phyloP scores from a whole-genome alignment of 192 early-diverging fungal genomes.

The Backusella circina region DNA sequence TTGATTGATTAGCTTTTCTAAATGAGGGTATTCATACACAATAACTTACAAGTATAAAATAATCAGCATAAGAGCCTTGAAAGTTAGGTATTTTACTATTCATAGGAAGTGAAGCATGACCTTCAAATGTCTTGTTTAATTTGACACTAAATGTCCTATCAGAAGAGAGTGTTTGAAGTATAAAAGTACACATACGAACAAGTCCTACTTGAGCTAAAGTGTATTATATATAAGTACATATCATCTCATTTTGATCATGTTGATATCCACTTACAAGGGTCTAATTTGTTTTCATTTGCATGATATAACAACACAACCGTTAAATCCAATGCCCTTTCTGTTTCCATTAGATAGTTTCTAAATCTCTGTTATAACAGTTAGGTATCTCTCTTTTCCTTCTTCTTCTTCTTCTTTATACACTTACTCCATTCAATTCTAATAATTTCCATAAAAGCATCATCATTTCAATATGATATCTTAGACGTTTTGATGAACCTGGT shows the following conservation, averaged over 20 bases:
- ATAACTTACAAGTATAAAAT: slow-evolving; percentile 68
- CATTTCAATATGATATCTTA: slow-evolving; percentile 61
- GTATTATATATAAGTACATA: not conserved
- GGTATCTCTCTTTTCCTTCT: not conserved
- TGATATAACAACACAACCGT: slow-evolving; percentile 61
- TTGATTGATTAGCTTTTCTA: not conserved
- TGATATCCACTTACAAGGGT: slow-evolving; percentile 59
- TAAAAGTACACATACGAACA: slow-evolving; percentile 66
- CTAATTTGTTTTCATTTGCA: slow-evolving; percentile 53
- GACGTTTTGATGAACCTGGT: slow-evolving; percentile 68
- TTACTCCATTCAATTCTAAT: slow-evolving; percentile 73
- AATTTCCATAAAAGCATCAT: slow-evolving; percentile 87
- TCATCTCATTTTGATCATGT: too few species aligned
- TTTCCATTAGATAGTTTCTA: slow-evolving; percentile 55
- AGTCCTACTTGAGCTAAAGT: slow-evolving; percentile 60
- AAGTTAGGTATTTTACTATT: slow-evolving; percentile 51
- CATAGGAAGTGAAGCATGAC: slow-evolving; percentile 53
- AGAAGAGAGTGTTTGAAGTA: slow-evolving; percentile 69
- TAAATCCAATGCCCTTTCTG: slow-evolving; percentile 58
- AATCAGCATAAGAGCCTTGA: slow-evolving; percentile 71
- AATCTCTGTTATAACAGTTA: slow-evolving; percentile 50
- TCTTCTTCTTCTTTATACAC: not conserved
- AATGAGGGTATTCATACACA: too few species aligned
- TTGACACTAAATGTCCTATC: slow-evolving; percentile 61
- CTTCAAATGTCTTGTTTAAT: slow-evolving; percentile 65